A percentile compares a stretch with the other conserved stretches of the same genome.
Evolutionary conservation across 2,329 filamentous ascomycete species (phyloP).

Genomic region (Claviceps cyperi): DNA sequence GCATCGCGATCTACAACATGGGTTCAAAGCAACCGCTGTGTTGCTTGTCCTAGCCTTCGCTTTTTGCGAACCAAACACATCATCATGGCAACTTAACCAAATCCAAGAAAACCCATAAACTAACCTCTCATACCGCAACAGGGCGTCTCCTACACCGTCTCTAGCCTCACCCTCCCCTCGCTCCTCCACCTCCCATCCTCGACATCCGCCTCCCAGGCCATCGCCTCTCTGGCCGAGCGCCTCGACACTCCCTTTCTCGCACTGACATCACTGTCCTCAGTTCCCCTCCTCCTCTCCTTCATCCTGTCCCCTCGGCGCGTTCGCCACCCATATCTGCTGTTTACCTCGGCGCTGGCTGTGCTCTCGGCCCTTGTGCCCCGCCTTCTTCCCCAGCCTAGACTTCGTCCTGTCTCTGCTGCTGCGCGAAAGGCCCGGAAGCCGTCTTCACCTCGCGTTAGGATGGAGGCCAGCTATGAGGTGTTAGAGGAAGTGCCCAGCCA

Average conservation of each 20-base stretch:
- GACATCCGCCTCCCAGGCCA: conserved; percentile 52
- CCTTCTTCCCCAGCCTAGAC: conserved; percentile 26
- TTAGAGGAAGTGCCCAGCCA: conserved; percentile 40
- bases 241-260: conserved; percentile 51
- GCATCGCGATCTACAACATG: no score
- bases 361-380: conserved; percentile 42
- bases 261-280: conserved; percentile 53
- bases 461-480: conserved; percentile 62
- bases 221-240: conserved; percentile 49
- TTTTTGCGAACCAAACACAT: not conserved
- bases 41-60: no score
- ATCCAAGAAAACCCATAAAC: conserved; percentile 2
- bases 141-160: conserved; percentile 81
- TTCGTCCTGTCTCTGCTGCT: conserved; percentile 13
- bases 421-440: conserved; percentile 15
- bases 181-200: conserved; percentile 72
- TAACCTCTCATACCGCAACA: conserved; percentile 21
- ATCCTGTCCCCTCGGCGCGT: conserved; percentile 56
- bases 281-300: conserved; percentile 66
- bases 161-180: conserved; percentile 61
- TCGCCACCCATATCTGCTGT: conserved; percentile 81
- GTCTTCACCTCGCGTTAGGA: conserved; percentile 25
- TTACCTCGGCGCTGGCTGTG: conserved; percentile 58
- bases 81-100: not conserved
- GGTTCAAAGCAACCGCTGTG: no score